Percentiles rank a stretch among this genome's conserved stretches.
phyloP scores from a whole-genome alignment of 306 rosid species.

The Carpinus viminea region DNA sequence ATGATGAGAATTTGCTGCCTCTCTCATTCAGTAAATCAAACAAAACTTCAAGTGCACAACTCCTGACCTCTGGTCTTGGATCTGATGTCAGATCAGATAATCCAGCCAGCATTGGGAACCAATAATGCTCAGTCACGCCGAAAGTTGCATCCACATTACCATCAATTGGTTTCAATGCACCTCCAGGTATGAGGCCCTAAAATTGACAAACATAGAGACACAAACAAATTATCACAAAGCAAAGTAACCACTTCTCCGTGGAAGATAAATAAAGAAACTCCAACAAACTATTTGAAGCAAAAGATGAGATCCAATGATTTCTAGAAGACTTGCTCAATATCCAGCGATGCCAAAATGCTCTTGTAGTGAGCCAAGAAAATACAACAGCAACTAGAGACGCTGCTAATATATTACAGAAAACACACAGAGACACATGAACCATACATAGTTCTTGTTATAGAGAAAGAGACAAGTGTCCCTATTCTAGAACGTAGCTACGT shows the following conservation, averaged over 20 bases:
- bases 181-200: constrained; percentile 97
- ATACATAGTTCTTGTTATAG: neutral
- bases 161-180: constrained; percentile 88
- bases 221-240: neutral
- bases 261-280: constrained; percentile 6
- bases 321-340: neutral
- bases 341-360: neutral
- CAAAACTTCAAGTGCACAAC: constrained; percentile 97
- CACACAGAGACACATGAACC: neutral
- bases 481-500: too few species aligned
- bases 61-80: constrained; percentile 93
- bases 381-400: neutral
- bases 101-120: constrained; percentile 99
- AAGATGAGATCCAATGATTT: neutral
- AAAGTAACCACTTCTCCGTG: constrained; percentile 1
- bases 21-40: constrained; percentile 98
- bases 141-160: constrained; percentile 50
- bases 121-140: constrained; percentile 94
- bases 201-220: constrained; percentile 30
- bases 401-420: neutral
- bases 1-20: constrained; percentile 85
- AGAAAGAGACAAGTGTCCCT: too few species aligned
- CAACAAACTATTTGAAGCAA: constrained; percentile 12
- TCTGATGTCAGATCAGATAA: constrained; percentile 97
- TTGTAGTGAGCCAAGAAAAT: neutral